Evolutionary conservation across 2,329 filamentous ascomycete species (phyloP).

Genomic region (Fusarium siculi): DNA sequence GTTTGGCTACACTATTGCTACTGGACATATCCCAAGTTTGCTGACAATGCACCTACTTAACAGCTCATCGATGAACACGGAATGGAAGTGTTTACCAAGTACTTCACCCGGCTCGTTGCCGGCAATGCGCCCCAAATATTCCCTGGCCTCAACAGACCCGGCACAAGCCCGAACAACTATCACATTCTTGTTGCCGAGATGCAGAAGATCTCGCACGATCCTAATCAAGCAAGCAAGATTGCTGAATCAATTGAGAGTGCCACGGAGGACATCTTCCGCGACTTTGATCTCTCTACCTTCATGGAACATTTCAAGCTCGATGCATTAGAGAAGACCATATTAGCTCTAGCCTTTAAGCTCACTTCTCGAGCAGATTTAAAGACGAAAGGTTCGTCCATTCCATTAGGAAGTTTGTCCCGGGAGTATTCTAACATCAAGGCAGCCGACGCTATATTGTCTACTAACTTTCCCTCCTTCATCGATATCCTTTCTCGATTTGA

Average conservation of each 20-base stretch:
- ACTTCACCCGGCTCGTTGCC: slow-evolving; percentile 91
- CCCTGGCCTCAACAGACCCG: slow-evolving; percentile 77
- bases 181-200: slow-evolving; percentile 85
- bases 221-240: slow-evolving; percentile 87
- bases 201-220: slow-evolving; percentile 83
- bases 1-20: slow-evolving; percentile 57
- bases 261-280: slow-evolving; percentile 92
- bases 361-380: slow-evolving; percentile 84
- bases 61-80: slow-evolving; percentile 97
- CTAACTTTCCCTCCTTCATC: slow-evolving; percentile 81
- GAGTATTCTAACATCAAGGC: slow-evolving; percentile 54
- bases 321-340: slow-evolving; percentile 84
- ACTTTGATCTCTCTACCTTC: slow-evolving; percentile 96
- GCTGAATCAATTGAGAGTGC: slow-evolving; percentile 91
- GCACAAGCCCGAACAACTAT: slow-evolving; percentile 83
- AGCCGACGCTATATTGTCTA: slow-evolving; percentile 92
- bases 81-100: slow-evolving; percentile 98
- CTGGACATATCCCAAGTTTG: not conserved
- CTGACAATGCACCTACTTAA: slow-evolving; percentile 31
- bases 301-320: slow-evolving; percentile 97
- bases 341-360: slow-evolving; percentile 89
- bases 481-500: slow-evolving; percentile 76
- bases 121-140: slow-evolving; percentile 94
- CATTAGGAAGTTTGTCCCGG: not conserved
- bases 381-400: slow-evolving; percentile 77